Conservation (phyloP, 1,284 basidiomycete species). For the Gastroboletus turbinatus region DNA sequence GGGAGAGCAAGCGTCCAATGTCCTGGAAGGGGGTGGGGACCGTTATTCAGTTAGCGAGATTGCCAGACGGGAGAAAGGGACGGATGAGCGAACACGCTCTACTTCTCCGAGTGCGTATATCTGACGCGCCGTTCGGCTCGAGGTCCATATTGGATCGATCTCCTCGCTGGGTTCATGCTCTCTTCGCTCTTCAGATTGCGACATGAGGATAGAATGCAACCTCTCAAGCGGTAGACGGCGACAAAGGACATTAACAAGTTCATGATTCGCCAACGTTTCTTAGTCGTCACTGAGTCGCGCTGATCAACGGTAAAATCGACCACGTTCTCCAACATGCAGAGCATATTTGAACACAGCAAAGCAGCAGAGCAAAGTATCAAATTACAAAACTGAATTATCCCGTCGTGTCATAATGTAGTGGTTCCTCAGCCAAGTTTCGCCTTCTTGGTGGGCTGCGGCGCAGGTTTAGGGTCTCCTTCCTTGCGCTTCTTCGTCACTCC, state of each 20-base stretch:
- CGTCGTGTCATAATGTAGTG: conserved; percentile 25
- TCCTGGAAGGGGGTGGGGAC: conserved; percentile 45
- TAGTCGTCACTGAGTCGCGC: not conserved
- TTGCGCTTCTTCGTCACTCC: conserved; percentile 59
- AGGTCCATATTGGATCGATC: conserved; percentile 76
- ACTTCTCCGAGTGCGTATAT: conserved; percentile 80
- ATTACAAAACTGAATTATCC: conserved; percentile 34
- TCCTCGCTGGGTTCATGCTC: conserved; percentile 29
- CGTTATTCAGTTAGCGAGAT: not conserved
- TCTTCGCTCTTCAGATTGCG: conserved; percentile 17
- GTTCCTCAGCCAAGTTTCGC: conserved; percentile 46
- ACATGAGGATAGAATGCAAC: conserved; percentile 7
- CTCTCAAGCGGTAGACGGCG: not conserved
- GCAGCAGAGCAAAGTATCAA: conserved; percentile 26
- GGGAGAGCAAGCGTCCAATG: conserved; percentile 66
- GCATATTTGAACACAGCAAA: conserved; percentile 33
- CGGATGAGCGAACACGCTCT: conserved; percentile 59
- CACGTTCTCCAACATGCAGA: conserved; percentile 9
- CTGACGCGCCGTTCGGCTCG: conserved; percentile 75
- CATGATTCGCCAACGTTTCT: not conserved
- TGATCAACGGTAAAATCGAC: not conserved
- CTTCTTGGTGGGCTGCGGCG: conserved; percentile 70
- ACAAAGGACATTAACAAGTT: not conserved
- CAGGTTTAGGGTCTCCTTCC: conserved; percentile 54
- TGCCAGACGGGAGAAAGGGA: not conserved